phyloP scores from a whole-genome alignment of 768 basidiomycete genomes.

The Cyclocybe cylindracea region DNA sequence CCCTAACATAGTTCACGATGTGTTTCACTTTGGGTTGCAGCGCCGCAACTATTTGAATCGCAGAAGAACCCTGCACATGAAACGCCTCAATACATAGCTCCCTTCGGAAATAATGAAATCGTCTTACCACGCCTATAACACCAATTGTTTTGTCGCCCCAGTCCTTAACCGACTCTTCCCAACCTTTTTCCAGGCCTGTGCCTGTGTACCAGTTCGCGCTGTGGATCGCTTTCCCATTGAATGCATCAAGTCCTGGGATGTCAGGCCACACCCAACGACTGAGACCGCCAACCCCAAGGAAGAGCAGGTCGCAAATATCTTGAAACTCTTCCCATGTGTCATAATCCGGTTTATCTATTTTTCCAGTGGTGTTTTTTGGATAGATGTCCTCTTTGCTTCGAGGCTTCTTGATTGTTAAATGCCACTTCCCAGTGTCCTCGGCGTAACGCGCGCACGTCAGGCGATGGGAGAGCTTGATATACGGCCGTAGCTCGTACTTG shows the following conservation, averaged over 20 bases:
- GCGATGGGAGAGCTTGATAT: constrained; percentile 58
- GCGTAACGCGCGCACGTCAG: constrained; percentile 52
- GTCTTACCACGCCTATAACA: constrained; percentile 61
- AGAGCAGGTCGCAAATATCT: constrained; percentile 57
- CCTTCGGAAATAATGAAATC: not conserved
- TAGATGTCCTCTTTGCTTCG: not conserved
- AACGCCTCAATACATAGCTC: not conserved
- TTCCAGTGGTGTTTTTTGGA: not conserved
- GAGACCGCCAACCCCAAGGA: constrained; percentile 53
- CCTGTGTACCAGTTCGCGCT: constrained; percentile 59
- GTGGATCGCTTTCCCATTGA: constrained; percentile 60
- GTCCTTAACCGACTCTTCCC: constrained; percentile 45
- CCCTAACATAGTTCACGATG: constrained; percentile 56
- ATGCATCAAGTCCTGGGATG: constrained; percentile 56
- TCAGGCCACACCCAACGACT: constrained; percentile 71
- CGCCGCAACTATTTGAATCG: constrained; percentile 59
- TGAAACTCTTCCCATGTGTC: constrained; percentile 44
- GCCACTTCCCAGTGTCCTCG: constrained; percentile 56
- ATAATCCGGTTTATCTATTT: constrained; percentile 5
- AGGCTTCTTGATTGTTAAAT: constrained; percentile 45
- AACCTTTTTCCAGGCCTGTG: constrained; percentile 33
- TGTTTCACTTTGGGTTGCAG: constrained; percentile 53
- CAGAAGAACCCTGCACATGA: constrained; percentile 54
- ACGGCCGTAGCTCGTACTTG: constrained; percentile 53
- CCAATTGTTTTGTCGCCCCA: constrained; percentile 58